Evolutionary conservation across 768 basidiomycete species (phyloP), one percentile per base, ranked within the genome.

Genomic region (Pulveroboletus frians): DNA sequence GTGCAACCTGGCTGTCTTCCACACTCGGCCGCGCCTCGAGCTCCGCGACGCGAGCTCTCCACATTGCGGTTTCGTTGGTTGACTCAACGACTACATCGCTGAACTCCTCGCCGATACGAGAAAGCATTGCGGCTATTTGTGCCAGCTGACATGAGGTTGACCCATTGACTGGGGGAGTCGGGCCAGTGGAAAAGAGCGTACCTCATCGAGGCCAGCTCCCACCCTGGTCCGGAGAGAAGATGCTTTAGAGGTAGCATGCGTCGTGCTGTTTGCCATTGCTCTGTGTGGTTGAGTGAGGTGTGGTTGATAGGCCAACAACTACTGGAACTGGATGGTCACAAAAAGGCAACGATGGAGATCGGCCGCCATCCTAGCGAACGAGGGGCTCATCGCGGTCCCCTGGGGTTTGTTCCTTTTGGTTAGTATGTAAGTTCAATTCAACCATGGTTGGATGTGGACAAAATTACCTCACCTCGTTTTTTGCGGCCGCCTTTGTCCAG

Each of bases 1-100:
- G 61, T 17, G 72, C 56, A 42, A 49, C 52, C 42, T 69, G 70
- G 8, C 59, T 53, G 32, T 53, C 55, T 17, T 66, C 57, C 18
- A 52, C 36, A 39, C 58, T 61, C 2, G 43, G 35, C 35, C 58
- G 55, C 13, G 57, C 53, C 49, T 80, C 72, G 21, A 78, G 69
- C 21, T 74, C 71, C 10, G 65, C 56, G 13, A 70, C 60, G 29
- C 71, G 71, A 29, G 49, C 56, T 18, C 55, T 51, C 56, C 39
- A 55, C 39, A 37, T 45, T 26, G 55, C 53, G 11, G 59, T 52
- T 27, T 65, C 63, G 27, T 65, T 59, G n/a, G 60, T 27, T 9
- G 52, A 57, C 13, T 53, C 57, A n/a, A 56, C 35, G 34, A 59
- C 43, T 1, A 39, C 51, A 3, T 63, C 52, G 36, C 50, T 51